Conservation (phyloP, 371 early-diverging fungal genomes). For the Mortierella sp. region DNA sequence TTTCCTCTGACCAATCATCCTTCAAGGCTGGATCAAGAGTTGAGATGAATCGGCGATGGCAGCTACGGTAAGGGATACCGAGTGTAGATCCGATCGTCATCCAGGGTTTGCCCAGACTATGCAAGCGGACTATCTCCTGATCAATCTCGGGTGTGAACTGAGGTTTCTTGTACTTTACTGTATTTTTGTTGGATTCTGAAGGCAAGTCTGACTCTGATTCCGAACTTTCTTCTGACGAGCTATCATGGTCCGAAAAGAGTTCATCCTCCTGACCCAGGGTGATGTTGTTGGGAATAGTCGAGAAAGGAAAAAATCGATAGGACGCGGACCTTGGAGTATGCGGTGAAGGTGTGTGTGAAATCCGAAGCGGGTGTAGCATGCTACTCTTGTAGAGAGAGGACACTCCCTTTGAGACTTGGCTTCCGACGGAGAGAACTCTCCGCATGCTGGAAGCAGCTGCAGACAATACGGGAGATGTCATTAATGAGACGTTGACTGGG, state of each 20-base stretch:
- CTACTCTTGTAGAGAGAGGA: neutral
- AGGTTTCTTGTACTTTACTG: constrained; percentile 1
- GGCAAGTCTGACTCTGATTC: neutral
- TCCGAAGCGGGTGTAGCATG: neutral
- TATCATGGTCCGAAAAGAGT: neutral
- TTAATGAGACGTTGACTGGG: too few relatives aligned
- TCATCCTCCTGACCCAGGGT: neutral
- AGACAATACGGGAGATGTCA: neutral
- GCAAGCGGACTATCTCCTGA: constrained; percentile 26
- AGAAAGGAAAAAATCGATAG: neutral
- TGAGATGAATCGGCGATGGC: constrained; percentile 36
- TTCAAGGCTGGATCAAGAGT: constrained; percentile 24
- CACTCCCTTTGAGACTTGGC: neutral
- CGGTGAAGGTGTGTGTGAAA: neutral
- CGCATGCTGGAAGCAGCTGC: constrained; percentile 14
- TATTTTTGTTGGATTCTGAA: neutral
- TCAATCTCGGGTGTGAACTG: constrained; percentile 50
- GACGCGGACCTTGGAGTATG: neutral
- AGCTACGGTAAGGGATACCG: constrained; percentile 31
- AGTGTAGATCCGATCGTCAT: constrained; percentile 32
- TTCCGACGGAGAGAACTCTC: neutral
- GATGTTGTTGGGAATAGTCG: neutral
- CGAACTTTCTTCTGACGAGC: neutral
- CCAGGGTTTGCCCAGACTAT: constrained; percentile 25
- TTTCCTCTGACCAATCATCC: constrained; percentile 20